Conservation (phyloP, 2,329 filamentous ascomycete species). For the Exophiala bonariae region DNA sequence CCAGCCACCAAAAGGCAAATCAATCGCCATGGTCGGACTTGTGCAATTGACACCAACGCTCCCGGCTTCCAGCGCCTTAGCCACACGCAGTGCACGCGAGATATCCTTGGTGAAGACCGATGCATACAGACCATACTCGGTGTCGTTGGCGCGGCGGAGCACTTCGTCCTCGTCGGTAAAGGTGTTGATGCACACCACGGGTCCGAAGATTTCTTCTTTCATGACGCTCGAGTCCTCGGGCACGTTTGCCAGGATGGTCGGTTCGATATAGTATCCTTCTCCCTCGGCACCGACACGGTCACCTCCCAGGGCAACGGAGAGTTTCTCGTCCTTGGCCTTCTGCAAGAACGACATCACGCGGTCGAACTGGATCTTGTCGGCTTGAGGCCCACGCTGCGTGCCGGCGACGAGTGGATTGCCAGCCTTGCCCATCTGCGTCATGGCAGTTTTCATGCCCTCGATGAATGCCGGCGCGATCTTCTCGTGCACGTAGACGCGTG, state of each 20-base stretch:
- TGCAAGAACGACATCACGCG: conserved; percentile 58
- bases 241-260: conserved; percentile 59
- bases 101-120: conserved; percentile 57
- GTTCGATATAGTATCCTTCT: conserved; percentile 52
- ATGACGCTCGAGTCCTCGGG: conserved; percentile 56
- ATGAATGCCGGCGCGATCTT: conserved; percentile 53
- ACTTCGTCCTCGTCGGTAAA: conserved; percentile 63
- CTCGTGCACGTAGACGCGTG: conserved; percentile 60
- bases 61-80: conserved; percentile 55
- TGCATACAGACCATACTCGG: conserved; percentile 53
- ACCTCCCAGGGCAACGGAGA: conserved; percentile 54
- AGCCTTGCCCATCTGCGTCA: conserved; percentile 28
- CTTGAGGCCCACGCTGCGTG: conserved; percentile 60
- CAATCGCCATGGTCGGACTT: conserved; percentile 13
- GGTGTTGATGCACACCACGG: conserved; percentile 62
- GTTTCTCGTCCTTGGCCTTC: conserved; percentile 55
- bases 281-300: conserved; percentile 35
- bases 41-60: conserved; percentile 61
- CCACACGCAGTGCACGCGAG: conserved; percentile 51
- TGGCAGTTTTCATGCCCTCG: conserved; percentile 48
- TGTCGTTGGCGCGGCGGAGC: conserved; percentile 55
- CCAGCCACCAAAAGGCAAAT: conserved; percentile 38
- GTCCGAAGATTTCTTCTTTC: conserved; percentile 61
- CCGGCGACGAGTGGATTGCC: conserved; percentile 41
- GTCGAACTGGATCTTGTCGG: conserved; percentile 66